Conservation (phyloP, 768 basidiomycete genomes). For the Hericium erinaceus region DNA sequence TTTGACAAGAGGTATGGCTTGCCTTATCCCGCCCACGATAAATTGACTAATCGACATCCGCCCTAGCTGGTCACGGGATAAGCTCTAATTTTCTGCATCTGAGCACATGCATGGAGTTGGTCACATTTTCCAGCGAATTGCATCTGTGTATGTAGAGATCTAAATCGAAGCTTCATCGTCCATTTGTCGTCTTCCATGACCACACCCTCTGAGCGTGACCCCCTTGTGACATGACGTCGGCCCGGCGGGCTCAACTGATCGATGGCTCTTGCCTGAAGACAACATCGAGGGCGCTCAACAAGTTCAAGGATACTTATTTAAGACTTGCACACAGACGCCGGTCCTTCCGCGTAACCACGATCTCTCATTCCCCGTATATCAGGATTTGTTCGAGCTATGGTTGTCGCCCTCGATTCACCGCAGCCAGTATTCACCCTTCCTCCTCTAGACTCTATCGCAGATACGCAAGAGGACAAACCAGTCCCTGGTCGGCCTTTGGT, state of each 20-base stretch:
- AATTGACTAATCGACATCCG: slow-evolving; percentile 1
- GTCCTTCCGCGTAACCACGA: not conserved
- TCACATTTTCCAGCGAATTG: not conserved
- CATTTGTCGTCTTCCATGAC: not conserved
- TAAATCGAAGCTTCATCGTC: not conserved
- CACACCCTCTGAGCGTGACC: not conserved
- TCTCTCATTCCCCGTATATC: not conserved
- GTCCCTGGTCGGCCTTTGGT: slow-evolving; percentile 26
- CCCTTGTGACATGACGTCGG: slow-evolving; percentile 1
- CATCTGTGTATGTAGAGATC: not conserved
- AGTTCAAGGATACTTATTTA: too few relatives aligned
- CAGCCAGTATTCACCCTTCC: slow-evolving; percentile 33
- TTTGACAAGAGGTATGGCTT: slow-evolving; percentile 60
- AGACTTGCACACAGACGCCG: too few relatives aligned
- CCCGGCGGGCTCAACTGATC: not conserved
- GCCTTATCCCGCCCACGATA: not conserved
- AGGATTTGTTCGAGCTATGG: slow-evolving; percentile 22
- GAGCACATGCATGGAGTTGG: not conserved
- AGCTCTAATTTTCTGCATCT: slow-evolving; percentile 35
- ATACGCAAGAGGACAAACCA: slow-evolving; percentile 32
- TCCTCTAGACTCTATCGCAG: slow-evolving; percentile 30
- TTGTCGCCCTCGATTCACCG: slow-evolving; percentile 30
- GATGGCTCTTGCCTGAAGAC: not conserved
- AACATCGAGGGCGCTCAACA: too few relatives aligned
- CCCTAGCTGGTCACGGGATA: slow-evolving; percentile 67